A percentile compares a stretch with the other conserved stretches of the same genome.
Conservation (phyloP, 306 rosid genomes). For the Quercus engelmannii region DNA sequence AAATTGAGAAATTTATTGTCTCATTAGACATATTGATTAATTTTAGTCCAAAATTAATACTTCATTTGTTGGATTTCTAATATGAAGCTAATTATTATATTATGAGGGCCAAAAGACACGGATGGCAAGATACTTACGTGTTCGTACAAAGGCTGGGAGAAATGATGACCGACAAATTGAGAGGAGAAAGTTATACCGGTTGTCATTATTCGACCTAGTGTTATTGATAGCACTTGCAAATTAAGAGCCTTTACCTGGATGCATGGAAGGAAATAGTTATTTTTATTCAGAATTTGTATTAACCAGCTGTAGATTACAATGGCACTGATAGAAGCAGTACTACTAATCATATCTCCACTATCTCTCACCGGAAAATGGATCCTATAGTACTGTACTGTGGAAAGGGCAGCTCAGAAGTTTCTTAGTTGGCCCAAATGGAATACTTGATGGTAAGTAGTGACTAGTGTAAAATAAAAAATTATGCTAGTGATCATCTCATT, state of each 20-base stretch:
- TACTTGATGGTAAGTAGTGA: conserved; percentile 44
- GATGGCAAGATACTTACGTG: conserved; percentile 97
- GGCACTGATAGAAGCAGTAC: too few species aligned
- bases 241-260: conserved; percentile 91
- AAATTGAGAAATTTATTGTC: too few species aligned
- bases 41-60: neutral
- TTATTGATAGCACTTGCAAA: conserved; percentile 85
- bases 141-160: conserved; percentile 96
- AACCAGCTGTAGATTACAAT: neutral
- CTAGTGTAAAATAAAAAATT: too few species aligned
- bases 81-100: conserved; percentile 7
- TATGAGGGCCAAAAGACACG: conserved; percentile 64
- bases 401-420: conserved; percentile 89
- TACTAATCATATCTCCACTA: too few species aligned
- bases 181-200: conserved; percentile 67
- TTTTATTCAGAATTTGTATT: neutral
- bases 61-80: neutral
- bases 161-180: conserved; percentile 76
- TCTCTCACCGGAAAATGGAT: conserved; percentile 77
- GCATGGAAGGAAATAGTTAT: conserved; percentile 98
- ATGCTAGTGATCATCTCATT: too few species aligned
- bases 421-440: conserved; percentile 81
- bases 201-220: conserved; percentile 84
- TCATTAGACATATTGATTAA: too few species aligned
- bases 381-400: conserved; percentile 91